These are phyloP conservation scores for Starmerella ratchasimensis DNA, from an alignment of 805 yeast genomes.

Conservation along the genomic window DNA sequence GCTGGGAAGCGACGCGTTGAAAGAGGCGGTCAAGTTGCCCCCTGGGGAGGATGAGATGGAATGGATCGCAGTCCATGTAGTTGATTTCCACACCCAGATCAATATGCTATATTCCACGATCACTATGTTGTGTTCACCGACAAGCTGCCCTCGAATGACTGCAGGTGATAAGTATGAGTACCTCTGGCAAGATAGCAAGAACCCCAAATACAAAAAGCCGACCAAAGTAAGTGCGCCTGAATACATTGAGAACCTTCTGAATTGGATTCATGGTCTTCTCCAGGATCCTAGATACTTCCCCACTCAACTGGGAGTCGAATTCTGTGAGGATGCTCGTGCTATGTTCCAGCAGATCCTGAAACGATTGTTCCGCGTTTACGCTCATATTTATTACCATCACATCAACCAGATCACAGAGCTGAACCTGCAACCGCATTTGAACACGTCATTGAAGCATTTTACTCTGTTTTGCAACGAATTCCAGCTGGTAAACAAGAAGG, in stretches of 20 bases:
- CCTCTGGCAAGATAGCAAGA: constrained; percentile 70
- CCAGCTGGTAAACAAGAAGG: constrained; percentile 58
- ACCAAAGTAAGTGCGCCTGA: constrained; percentile 86
- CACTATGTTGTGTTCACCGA: constrained; percentile 91
- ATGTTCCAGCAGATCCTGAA: constrained; percentile 78
- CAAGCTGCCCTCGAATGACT: constrained; percentile 91
- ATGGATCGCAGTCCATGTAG: constrained; percentile 97
- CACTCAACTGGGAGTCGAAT: constrained; percentile 77
- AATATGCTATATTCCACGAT: constrained; percentile 94
- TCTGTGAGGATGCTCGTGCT: constrained; percentile 69
- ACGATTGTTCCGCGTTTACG: constrained; percentile 84
- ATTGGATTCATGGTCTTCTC: constrained; percentile 85
- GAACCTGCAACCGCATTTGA: constrained; percentile 82
- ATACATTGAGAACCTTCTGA: constrained; percentile 84
- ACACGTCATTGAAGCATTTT: constrained; percentile 89
- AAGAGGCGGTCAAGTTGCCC: constrained; percentile 87
- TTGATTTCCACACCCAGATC: constrained; percentile 88
- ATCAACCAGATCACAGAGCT: constrained; percentile 88
- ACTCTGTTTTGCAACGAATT: constrained; percentile 79
- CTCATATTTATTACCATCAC: constrained; percentile 96
- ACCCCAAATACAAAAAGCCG: constrained; percentile 49
- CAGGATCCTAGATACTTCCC: constrained; percentile 90
- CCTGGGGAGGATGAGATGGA: constrained; percentile 83
- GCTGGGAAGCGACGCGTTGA: constrained; percentile 77
- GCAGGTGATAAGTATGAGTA: constrained; percentile 96